Conservation (phyloP, 352 stramenopile genomes). For the Phytopythium cucurbitacearum region DNA sequence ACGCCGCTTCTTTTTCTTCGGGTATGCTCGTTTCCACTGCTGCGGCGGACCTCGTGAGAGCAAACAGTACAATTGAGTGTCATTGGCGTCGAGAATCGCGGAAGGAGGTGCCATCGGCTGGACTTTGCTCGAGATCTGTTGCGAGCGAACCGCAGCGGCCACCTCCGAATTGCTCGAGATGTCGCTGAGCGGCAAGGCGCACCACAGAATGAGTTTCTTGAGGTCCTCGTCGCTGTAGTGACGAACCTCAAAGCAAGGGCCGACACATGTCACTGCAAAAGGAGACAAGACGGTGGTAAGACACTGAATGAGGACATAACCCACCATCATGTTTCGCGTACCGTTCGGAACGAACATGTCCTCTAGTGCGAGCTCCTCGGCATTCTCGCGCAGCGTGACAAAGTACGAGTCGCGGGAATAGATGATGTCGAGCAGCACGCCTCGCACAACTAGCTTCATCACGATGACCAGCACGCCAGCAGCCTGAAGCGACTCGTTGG, state of each 20-base stretch:
- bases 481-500: conserved; percentile 28
- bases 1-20: conserved; percentile 4
- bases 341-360: conserved; percentile 59
- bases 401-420: conserved; percentile 66
- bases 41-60: conserved; percentile 1
- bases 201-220: conserved; percentile 62
- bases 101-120: conserved; percentile 2
- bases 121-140: conserved; percentile 14
- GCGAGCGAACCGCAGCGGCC: conserved; percentile 6
- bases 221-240: conserved; percentile 44
- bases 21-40: conserved; percentile 6
- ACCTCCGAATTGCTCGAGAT: not conserved
- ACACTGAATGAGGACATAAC: conserved; percentile 2
- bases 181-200: conserved; percentile 25
- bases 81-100: conserved; percentile 38
- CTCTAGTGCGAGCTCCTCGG: conserved; percentile 46
- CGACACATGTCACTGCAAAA: conserved; percentile 35
- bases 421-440: conserved; percentile 55
- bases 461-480: conserved; percentile 49
- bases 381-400: conserved; percentile 45
- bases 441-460: conserved; percentile 68
- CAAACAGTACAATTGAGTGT: conserved; percentile 60
- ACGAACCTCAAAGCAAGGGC: conserved; percentile 30
- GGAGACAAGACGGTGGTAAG: not conserved
- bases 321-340: conserved; percentile 8